Conservation (phyloP, 2,329 filamentous ascomycete species). For the Xylariales sp. region DNA sequence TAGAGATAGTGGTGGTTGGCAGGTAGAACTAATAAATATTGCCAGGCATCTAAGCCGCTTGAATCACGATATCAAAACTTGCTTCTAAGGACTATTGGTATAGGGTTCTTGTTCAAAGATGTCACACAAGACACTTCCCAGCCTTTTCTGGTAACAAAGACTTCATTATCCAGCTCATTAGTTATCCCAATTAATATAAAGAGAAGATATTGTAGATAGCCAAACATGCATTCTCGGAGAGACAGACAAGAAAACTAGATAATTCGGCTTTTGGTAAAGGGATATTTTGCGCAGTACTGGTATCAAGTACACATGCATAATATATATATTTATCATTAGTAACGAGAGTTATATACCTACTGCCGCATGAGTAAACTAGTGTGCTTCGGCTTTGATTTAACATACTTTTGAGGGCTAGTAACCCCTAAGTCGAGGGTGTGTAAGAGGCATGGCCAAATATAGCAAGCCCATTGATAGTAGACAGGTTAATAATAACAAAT, state of each 20-base stretch:
- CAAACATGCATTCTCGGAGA: neutral
- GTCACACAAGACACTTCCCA: neutral
- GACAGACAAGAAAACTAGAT: neutral
- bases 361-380: too few relatives aligned
- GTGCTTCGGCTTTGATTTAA: too few relatives aligned
- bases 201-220: neutral
- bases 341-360: too few relatives aligned
- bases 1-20: neutral
- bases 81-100: neutral
- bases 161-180: too few relatives aligned
- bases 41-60: neutral
- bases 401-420: too few relatives aligned
- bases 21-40: neutral
- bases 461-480: too few relatives aligned
- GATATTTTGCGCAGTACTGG: too few relatives aligned
- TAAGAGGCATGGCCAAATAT: too few relatives aligned
- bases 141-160: neutral
- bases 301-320: too few relatives aligned
- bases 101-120: neutral
- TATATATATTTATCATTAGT: too few relatives aligned
- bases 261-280: neutral
- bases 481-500: too few relatives aligned
- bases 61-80: neutral
- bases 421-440: too few relatives aligned
- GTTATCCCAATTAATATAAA: neutral